Evolutionary conservation across 192 early-diverging fungal genomes (phyloP).

Genomic region (Backusella sp.): DNA sequence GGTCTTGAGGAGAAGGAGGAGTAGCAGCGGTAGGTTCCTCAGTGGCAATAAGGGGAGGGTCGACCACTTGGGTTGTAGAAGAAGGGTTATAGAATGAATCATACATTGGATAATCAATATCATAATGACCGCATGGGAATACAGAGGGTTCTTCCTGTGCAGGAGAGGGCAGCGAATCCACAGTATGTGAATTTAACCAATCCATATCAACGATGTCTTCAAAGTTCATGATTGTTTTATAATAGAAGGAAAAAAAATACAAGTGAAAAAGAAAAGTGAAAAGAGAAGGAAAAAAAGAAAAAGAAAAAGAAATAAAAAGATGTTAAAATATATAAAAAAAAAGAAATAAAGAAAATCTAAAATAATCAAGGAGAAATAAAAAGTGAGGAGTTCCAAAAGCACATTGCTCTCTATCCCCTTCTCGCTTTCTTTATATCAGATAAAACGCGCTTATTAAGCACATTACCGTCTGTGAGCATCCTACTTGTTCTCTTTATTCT

Average conservation of each 20-base stretch:
- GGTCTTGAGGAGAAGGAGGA: background rate
- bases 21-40: background rate
- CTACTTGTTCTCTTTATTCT: background rate
- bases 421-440: background rate
- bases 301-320: background rate
- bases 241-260: background rate
- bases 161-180: constrained; percentile 1
- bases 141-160: constrained; percentile 1
- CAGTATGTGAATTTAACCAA: constrained; percentile 34
- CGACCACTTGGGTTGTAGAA: background rate
- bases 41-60: background rate
- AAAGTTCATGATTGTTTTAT: constrained; percentile 22
- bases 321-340: constrained; percentile 13
- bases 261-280: background rate
- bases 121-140: background rate
- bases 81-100: background rate
- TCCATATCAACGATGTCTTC: constrained; percentile 43
- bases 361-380: background rate
- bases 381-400: background rate
- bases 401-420: background rate
- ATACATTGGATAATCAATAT: background rate
- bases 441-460: background rate
- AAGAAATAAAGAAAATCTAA: constrained; percentile 4
- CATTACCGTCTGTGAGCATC: background rate
- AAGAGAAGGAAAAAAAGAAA: constrained; percentile 8